Conservation (phyloP, 805 yeast species). For the Nakazawaea wyomingensis region DNA sequence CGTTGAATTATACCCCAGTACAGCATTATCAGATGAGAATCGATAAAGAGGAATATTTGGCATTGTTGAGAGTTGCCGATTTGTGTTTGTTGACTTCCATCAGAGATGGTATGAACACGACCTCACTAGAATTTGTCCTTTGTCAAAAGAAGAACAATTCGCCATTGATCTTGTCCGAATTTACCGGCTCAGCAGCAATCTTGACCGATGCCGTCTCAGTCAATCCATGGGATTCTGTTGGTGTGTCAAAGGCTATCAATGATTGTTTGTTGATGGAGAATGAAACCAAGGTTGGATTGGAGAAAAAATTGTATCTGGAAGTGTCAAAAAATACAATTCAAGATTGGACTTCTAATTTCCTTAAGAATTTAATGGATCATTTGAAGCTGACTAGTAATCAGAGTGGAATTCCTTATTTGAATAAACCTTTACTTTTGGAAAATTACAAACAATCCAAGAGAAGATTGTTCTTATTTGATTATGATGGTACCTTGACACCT, state of each 20-base stretch:
- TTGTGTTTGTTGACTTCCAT: constrained; percentile 83
- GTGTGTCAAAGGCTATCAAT: constrained; percentile 81
- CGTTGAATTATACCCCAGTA: constrained; percentile 78
- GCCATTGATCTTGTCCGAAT: constrained; percentile 86
- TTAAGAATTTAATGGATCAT: constrained; percentile 43
- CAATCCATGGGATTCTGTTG: constrained; percentile 96
- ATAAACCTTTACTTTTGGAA: constrained; percentile 57
- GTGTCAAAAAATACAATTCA: constrained; percentile 73
- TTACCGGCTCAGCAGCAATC: constrained; percentile 81
- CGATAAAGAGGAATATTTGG: constrained; percentile 83
- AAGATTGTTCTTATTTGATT: constrained; percentile 85
- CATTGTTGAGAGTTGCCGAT: constrained; percentile 84
- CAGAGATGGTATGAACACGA: constrained; percentile 95
- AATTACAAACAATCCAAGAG: constrained; percentile 57
- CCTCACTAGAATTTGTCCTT: constrained; percentile 86
- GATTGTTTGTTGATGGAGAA: constrained; percentile 54
- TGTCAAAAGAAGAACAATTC: constrained; percentile 71
- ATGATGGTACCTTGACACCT: constrained; percentile 96
- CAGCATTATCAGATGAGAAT: constrained; percentile 90
- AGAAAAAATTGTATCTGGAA: constrained; percentile 50
- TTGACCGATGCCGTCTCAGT: constrained; percentile 72
- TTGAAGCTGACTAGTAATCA: constrained; percentile 34
- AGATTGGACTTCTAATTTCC: constrained; percentile 67
- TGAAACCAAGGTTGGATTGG: constrained; percentile 39
- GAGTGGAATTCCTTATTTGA: constrained; percentile 76